Base-by-base conservation (phyloP, 257 asterid genomes). In the Forsythia suspensa region DNA sequence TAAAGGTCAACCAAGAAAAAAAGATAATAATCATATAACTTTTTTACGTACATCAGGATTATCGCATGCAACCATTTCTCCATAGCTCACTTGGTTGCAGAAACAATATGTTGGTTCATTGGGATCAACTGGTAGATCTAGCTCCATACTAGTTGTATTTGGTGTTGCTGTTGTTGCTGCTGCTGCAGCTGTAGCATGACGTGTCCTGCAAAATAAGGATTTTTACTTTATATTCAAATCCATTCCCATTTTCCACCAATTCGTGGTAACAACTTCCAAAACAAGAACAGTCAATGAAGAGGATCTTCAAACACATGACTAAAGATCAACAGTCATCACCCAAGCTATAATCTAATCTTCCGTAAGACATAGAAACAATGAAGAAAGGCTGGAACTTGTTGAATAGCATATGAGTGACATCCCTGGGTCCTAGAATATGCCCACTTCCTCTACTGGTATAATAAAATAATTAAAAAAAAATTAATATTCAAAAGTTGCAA, bases 61-160 rank as follows among this genome's bases (percentile, higher is more conserved):
- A 81, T 94, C 99, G 68, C 99, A 96, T 1, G 99, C 99, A 80
- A 96, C 93, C 99, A 96, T 94, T 94, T 96, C 99, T 21, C 99
- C 99, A 18, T 86, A 96, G 91, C 99, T 96, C 71, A 96, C 98
- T 96, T 96, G 99, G 90, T 91, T 96, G 92, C 99, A 96, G 81
- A 90, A 74, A 83, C 99, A 96, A 73, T 96, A 96, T 8, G 97
- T 96, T 10, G 99, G 99, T 81, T 96, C 99, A 41, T 96, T 96
- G 41, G 99, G 99, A 83, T 96, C 99, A 21, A 96, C 97, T 4
- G 99, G 99, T 51, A 96, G 82, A 84, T 96, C 98, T 80, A 93
- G 74, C 74, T 96, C 98, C 91, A 96, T 92, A 59, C 88, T 89
- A 18, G 88, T 76, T 38, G 94, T 82, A 80, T 85, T 90, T 65